These are phyloP conservation scores for Candida caryicola DNA, from an alignment of 805 yeast genomes.

Conservation along the genomic window DNA sequence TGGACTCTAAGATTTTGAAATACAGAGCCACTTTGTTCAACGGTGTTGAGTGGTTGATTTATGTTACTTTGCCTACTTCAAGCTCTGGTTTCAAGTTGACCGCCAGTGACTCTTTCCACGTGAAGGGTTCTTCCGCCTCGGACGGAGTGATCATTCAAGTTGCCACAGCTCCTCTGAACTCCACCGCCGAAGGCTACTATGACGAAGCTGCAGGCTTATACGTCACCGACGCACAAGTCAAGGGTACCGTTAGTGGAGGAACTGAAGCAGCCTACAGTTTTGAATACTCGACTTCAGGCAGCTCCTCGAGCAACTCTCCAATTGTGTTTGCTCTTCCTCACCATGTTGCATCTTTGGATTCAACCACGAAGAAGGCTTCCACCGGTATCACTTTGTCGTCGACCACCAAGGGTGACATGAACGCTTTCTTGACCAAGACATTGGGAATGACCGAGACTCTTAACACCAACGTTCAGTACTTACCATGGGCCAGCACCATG, in stretches of 20 bases:
- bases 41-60: slow-evolving; percentile 50
- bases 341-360: slow-evolving; percentile 40
- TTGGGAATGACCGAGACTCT: slow-evolving; percentile 40
- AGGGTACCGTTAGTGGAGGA: slow-evolving; percentile 47
- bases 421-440: slow-evolving; percentile 40
- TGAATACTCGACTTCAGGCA: slow-evolving; percentile 48
- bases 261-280: slow-evolving; percentile 47
- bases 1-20: slow-evolving; percentile 23
- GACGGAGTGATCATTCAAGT: slow-evolving; percentile 52
- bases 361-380: slow-evolving; percentile 21
- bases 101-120: slow-evolving; percentile 28
- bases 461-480: slow-evolving; percentile 38
- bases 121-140: slow-evolving; percentile 34
- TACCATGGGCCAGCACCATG: slow-evolving; percentile 43
- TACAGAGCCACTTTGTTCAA: slow-evolving; percentile 38
- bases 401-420: slow-evolving; percentile 51
- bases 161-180: slow-evolving; percentile 43
- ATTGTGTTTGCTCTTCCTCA: slow-evolving; percentile 55
- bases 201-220: slow-evolving; percentile 72
- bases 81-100: slow-evolving; percentile 34
- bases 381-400: slow-evolving; percentile 47
- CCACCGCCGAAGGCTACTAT: slow-evolving; percentile 41
- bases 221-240: slow-evolving; percentile 46
- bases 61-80: slow-evolving; percentile 43
- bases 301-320: slow-evolving; percentile 44